phyloP scores from a whole-genome alignment of 352 stramenopile genomes.

The Chrysophaeum taylorii region DNA sequence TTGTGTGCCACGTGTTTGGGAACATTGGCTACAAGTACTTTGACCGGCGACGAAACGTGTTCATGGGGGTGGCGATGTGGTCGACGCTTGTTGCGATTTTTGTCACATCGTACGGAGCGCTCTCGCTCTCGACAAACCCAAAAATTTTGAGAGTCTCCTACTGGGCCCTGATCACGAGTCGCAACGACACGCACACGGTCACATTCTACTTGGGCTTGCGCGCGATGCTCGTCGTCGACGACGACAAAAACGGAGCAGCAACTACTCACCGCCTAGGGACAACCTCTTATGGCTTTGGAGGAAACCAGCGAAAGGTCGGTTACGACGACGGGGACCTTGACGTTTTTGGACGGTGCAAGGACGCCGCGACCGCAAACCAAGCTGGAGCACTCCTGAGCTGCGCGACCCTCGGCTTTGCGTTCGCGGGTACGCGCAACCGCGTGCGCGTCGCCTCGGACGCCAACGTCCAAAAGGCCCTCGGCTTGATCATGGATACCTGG shows the following conservation, averaged over 20 bases:
- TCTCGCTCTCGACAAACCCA: not conserved
- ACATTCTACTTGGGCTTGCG: not conserved
- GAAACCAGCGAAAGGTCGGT: too few species aligned
- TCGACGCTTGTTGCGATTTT: slow-evolving; percentile 5
- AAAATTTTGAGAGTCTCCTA: not conserved
- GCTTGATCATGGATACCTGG: not conserved
- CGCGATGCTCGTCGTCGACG: not conserved
- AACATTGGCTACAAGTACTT: slow-evolving; percentile 10
- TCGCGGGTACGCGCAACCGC: slow-evolving; percentile 4
- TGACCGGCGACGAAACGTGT: not conserved
- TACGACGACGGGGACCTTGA: too few species aligned
- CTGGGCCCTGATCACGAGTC: not conserved
- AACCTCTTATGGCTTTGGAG: too few species aligned
- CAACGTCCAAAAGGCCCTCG: slow-evolving; percentile 3
- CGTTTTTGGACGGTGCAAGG: not conserved
- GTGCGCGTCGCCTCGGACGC: not conserved
- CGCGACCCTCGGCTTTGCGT: slow-evolving; percentile 1
- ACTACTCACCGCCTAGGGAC: too few species aligned
- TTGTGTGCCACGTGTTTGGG: slow-evolving; percentile 1
- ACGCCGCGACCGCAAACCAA: not conserved
- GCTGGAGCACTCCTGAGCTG: not conserved
- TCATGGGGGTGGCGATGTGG: slow-evolving; percentile 7
- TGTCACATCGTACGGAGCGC: not conserved
- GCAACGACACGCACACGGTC: not conserved
- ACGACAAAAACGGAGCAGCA: not conserved